Evolutionary conservation across 257 asterid species (phyloP).

Genomic region (Nicotiana benthamiana): DNA sequence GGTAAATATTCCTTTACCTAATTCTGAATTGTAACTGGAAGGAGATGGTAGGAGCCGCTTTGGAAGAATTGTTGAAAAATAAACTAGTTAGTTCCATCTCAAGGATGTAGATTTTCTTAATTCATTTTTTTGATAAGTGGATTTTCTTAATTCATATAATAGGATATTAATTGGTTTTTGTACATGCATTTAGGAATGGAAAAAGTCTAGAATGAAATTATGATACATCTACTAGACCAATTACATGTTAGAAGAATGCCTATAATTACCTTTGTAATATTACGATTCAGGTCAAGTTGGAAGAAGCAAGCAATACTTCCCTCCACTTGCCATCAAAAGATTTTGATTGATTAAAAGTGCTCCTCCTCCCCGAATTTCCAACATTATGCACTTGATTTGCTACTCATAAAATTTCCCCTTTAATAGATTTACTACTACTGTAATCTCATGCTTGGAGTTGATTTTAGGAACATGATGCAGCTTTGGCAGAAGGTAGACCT

Average conservation of each 20-base stretch:
- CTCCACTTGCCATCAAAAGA: not conserved
- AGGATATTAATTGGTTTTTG: not conserved
- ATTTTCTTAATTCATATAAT: not conserved
- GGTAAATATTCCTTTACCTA: not conserved
- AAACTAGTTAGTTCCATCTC: not conserved
- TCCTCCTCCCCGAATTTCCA: not conserved
- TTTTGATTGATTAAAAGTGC: not conserved
- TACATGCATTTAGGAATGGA: not conserved
- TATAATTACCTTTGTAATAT: not conserved
- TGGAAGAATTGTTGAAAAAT: not conserved
- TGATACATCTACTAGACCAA: not conserved
- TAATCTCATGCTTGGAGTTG: conserved; percentile 12
- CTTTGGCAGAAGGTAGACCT: conserved; percentile 61
- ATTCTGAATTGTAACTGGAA: not conserved
- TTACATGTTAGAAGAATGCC: not conserved
- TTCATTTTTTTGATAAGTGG: not conserved
- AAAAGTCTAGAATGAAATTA: not conserved
- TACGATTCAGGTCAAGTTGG: not conserved
- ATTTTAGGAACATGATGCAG: conserved; percentile 71
- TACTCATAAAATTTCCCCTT: not conserved
- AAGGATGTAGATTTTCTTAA: not conserved
- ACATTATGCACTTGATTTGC: not conserved
- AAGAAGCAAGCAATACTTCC: not conserved
- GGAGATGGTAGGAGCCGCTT: not conserved
- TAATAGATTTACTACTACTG: not conserved